Conservation (phyloP, 441 rosid genomes). For the Pelargonium exstipulatum region DNA sequence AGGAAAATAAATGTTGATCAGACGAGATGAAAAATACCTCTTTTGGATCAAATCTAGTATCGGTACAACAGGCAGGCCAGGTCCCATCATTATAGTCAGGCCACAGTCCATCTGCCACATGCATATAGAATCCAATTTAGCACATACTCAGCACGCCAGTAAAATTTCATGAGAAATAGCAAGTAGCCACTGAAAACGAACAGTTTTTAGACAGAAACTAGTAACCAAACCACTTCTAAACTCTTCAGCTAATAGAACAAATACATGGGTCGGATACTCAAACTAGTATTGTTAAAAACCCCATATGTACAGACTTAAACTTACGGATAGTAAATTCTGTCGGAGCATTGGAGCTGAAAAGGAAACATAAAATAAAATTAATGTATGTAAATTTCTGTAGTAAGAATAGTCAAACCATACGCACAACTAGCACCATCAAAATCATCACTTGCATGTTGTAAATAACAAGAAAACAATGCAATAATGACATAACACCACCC, state of each 20-base stretch:
- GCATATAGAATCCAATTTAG: slow-evolving; percentile 20
- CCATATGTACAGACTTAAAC: slow-evolving; percentile 25
- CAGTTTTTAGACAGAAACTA: neutral
- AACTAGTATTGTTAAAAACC: neutral
- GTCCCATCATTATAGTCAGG: slow-evolving; percentile 90
- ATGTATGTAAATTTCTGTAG: neutral
- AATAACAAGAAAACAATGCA: too few species aligned
- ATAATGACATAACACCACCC: too few species aligned
- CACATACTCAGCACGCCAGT: neutral
- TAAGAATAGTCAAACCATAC: neutral
- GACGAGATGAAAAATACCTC: slow-evolving; percentile 40
- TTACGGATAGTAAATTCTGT: slow-evolving; percentile 87
- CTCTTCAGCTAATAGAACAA: too few species aligned
- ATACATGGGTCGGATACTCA: neutral
- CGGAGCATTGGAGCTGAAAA: slow-evolving; percentile 56
- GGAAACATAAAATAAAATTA: slow-evolving; percentile 6
- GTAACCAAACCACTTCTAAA: too few species aligned
- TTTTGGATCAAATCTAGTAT: slow-evolving; percentile 49
- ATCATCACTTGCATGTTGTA: too few species aligned
- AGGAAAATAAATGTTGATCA: slow-evolving; percentile 4
- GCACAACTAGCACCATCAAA: too few species aligned
- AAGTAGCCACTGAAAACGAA: neutral
- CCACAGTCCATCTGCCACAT: slow-evolving; percentile 75
- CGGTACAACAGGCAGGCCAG: slow-evolving; percentile 79
- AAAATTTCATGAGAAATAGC: slow-evolving; percentile 3